A percentile compares a stretch with the other conserved stretches of the same genome.
Evolutionary conservation across 2,329 filamentous ascomycete genomes (phyloP).

Genomic region (Fusarium paranaense): DNA sequence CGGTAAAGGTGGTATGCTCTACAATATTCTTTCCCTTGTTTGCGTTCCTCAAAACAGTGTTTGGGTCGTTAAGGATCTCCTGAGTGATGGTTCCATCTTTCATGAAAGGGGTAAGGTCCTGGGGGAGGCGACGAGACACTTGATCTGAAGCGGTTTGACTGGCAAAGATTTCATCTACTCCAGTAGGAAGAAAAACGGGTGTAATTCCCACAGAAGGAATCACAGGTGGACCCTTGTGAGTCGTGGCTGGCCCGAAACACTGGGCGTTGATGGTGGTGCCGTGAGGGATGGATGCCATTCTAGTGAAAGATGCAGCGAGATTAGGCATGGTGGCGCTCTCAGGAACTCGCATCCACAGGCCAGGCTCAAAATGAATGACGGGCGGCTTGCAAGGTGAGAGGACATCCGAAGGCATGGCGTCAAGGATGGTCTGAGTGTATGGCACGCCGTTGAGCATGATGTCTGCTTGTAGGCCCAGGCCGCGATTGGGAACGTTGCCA

Average conservation of each 20-base stretch:
- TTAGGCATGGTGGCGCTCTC: conserved; percentile 36
- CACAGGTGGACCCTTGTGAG: conserved; percentile 28
- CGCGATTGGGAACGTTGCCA: conserved; percentile 53
- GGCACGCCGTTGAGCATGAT: conserved; percentile 51
- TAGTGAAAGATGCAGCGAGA: conserved; percentile 43
- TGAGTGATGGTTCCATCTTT: conserved; percentile 48
- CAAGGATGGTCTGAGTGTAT: conserved; percentile 51
- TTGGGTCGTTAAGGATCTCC: conserved; percentile 46
- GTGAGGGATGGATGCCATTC: conserved; percentile 58
- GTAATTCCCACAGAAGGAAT: conserved; percentile 42
- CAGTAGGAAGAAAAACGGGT: conserved; percentile 33
- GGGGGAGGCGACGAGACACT: conserved; percentile 43
- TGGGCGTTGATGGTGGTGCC: conserved; percentile 58
- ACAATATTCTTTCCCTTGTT: conserved; percentile 47
- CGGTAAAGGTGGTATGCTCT: conserved; percentile 45
- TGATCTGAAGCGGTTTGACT: conserved; percentile 15
- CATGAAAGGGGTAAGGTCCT: conserved; percentile 45
- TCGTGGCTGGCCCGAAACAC: conserved; percentile 36
- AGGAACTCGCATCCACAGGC: conserved; percentile 55
- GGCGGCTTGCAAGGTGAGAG: conserved; percentile 32
- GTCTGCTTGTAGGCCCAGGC: conserved; percentile 47
- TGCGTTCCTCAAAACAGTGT: conserved; percentile 43
- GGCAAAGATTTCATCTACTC: background rate
- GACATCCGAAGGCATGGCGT: conserved; percentile 44
- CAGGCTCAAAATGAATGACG: conserved; percentile 56